Base-by-base conservation (phyloP, 176 grass and related monocot genomes). In the Lolium multiflorum region DNA sequence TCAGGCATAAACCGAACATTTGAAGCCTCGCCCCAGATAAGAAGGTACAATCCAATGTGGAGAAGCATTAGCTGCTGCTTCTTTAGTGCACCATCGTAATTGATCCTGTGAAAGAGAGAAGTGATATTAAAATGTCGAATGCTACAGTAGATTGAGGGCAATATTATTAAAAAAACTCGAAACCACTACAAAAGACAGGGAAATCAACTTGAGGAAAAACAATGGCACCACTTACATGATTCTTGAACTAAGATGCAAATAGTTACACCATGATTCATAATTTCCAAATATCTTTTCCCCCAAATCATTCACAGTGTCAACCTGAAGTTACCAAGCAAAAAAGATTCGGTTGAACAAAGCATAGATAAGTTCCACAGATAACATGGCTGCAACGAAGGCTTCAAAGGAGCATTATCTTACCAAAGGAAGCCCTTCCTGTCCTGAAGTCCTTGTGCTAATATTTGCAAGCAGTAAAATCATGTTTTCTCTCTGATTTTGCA, bases 1-100 rank as follows among this genome's bases (percentile, higher is more conserved):
- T 94, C 93, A 81, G 93, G 93, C 93, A 94, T 94, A 86, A 94
- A 94, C 69, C 93, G 93, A 17, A 92, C 70, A 90, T 89, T 94
- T 14, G 93, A 90, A 83, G 93, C 93, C 63, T 95, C 93, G 18
- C 90, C 93, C 93, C 93, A 95, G 37, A 95, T 95, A 87, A 95
- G 90, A 90, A 95, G 87, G 73, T 95, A 95, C 61, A 95, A 86
- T 44, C 90, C 93, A 88, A 95, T 92, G 75, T 90, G 81, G 80
- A 95, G 90, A 76, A 95, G 93, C 51, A 78, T 82, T 75, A 87
- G 9, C 12, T 95, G 92, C 78, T 90, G 82, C 77, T 82, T 61
- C 35, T 72, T 87, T 83, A 79, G 65, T 77, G 84, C 54, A n/a
- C n/a, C 35, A 68, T 71, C 61, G 49, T 37, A 37, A 58, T 5